Base-by-base conservation (phyloP, 1,284 basidiomycete genomes). In the Moesziomyces sp. region DNA sequence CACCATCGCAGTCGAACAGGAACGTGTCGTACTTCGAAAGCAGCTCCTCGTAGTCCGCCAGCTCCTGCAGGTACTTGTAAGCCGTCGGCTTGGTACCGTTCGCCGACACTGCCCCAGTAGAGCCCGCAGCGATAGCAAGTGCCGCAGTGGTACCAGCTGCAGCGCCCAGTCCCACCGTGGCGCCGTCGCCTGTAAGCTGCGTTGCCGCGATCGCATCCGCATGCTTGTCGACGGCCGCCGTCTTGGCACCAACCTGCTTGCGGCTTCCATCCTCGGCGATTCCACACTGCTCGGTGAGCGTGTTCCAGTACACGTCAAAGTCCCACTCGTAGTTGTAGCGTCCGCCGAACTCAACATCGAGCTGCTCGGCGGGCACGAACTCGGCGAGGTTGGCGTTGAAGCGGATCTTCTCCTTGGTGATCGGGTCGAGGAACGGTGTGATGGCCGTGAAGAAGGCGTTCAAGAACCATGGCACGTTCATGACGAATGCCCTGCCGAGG, bases 1-100 rank as follows among this genome's bases (percentile, higher is more conserved):
- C 96, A 23, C 96, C 96, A 83, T 99, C 96, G 84, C 94, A 99
- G 85, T 99, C 97, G 46, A 83, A 83, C 21, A 83, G 73, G 61
- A 79, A 83, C 9, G 76, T 81, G 69, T 83, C 82, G 68, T 83
- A 82, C 8, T 59, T 55, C 26, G 62, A 52, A 24, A 83, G 46
- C 11, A 83, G 66, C 6, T 55, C 43, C n/a, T 65, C 73, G 70
- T 73, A 77, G 19, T 78, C 69, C 13, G 59, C 28, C 18, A 42
- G 45, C 26, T 49, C 63, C 19, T 69, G 50, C 14, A 83, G 66
- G 33, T 70, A 64, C 44, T 65, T 65, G 65, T 78, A 82, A 4
- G 58, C 55, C 0, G 60, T 38, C 5, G 47, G 19, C 18, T 46
- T 47, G 30, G 23, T 40, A 5, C 38, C 42, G 8, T 24, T 11